Conservation (phyloP, 306 rosid species). For the Cucumis cinereus region DNA sequence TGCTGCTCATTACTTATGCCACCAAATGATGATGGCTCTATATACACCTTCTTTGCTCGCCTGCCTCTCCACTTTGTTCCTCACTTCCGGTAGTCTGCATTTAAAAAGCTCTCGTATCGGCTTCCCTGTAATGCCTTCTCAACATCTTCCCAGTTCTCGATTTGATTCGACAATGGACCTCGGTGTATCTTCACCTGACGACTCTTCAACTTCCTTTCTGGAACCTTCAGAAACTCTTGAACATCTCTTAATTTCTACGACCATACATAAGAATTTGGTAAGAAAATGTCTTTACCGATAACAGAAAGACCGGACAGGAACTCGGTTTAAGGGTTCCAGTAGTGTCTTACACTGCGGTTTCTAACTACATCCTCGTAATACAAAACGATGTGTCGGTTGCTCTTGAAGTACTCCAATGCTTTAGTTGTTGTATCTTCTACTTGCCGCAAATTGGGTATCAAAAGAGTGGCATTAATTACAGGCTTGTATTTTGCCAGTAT, state of each 20-base stretch:
- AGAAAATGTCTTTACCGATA: not conserved
- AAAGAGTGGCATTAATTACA: constrained; percentile 46
- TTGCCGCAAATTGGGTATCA: constrained; percentile 51
- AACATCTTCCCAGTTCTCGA: constrained; percentile 59
- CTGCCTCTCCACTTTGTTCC: constrained; percentile 21
- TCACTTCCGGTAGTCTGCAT: constrained; percentile 28
- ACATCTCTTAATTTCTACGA: constrained; percentile 66
- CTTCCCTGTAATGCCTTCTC: constrained; percentile 52
- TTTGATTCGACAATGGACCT: constrained; percentile 51
- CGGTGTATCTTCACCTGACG: constrained; percentile 94
- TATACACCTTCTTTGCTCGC: constrained; percentile 15
- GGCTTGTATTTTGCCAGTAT: constrained; percentile 91
- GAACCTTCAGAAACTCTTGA: constrained; percentile 79
- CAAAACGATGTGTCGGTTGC: constrained; percentile 64
- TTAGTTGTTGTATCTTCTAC: constrained; percentile 57
- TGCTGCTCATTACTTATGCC: not conserved
- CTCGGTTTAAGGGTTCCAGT: not conserved
- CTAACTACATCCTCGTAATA: constrained; percentile 79
- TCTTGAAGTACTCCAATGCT: constrained; percentile 85
- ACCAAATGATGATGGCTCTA: constrained; percentile 1
- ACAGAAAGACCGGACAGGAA: not conserved
- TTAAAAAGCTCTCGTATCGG: constrained; percentile 43
- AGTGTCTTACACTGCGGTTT: constrained; percentile 61
- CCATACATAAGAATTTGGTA: not conserved
- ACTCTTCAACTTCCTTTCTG: constrained; percentile 49